Conservation (phyloP, 768 basidiomycete genomes). For the Tulasnella sp. region DNA sequence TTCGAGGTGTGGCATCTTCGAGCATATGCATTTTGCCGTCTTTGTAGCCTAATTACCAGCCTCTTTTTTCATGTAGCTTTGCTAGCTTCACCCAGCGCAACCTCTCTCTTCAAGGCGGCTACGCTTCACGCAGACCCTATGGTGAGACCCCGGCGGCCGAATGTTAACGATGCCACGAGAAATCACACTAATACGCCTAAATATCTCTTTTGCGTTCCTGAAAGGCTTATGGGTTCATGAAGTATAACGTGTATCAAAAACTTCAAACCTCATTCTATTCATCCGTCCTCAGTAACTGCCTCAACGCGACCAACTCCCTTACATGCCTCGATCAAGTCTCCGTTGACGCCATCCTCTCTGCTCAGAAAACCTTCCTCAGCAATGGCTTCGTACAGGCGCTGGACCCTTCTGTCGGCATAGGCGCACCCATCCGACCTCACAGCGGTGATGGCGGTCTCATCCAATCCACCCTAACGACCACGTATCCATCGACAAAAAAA, state of each 20-base stretch:
- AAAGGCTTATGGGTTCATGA: conserved; percentile 65
- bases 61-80: conserved; percentile 33
- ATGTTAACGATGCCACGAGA: too few relatives aligned
- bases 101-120: conserved; percentile 60
- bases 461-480: conserved; percentile 53
- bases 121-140: conserved; percentile 85
- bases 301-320: conserved; percentile 44
- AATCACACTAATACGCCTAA: too few relatives aligned
- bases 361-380: conserved; percentile 38
- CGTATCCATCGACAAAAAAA: conserved; percentile 52
- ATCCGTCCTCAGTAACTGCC: conserved; percentile 30
- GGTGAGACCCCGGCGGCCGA: conserved; percentile 39
- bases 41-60: too few relatives aligned
- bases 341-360: conserved; percentile 38
- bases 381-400: conserved; percentile 31
- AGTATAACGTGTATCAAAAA: conserved; percentile 40
- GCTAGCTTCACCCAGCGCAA: conserved; percentile 59
- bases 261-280: conserved; percentile 44
- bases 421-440: conserved; percentile 51
- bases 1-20: conserved; percentile 35
- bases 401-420: conserved; percentile 41
- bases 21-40: too few relatives aligned
- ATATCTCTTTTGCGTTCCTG: too few relatives aligned
- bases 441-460: conserved; percentile 60
- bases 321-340: too few relatives aligned